Conservation (phyloP, 1,139 yeast species). For the Candida pseudoviswanathii region DNA sequence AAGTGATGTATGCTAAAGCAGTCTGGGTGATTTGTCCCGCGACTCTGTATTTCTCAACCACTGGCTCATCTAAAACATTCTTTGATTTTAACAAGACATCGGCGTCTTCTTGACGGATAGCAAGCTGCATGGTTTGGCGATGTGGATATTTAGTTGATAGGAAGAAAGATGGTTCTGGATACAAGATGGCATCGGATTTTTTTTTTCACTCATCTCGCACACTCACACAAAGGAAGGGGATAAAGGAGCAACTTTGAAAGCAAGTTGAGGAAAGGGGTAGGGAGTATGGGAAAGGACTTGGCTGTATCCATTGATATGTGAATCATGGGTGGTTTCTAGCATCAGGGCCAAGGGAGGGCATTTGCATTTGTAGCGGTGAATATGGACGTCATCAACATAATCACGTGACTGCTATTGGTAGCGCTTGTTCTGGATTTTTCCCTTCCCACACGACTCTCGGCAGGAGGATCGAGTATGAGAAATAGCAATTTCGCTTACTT, state of each 20-base stretch:
- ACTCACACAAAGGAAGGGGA: background rate
- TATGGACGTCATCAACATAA: too few relatives aligned
- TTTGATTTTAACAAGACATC: slow-evolving; percentile 73
- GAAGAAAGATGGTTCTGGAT: background rate
- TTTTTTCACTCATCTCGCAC: slow-evolving; percentile 13
- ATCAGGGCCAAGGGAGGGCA: too few relatives aligned
- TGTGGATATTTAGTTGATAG: slow-evolving; percentile 2
- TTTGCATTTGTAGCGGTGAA: too few relatives aligned
- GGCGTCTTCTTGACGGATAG: slow-evolving; percentile 71
- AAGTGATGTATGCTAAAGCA: slow-evolving; percentile 65
- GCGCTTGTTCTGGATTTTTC: too few relatives aligned
- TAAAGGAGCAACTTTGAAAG: background rate
- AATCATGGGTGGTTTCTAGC: too few relatives aligned
- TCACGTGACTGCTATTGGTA: too few relatives aligned
- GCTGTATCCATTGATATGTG: too few relatives aligned
- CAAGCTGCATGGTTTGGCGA: slow-evolving; percentile 52
- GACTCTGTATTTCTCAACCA: slow-evolving; percentile 78
- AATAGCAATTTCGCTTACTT: too few relatives aligned
- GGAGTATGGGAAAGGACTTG: too few relatives aligned
- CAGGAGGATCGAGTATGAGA: too few relatives aligned
- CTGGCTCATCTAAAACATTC: slow-evolving; percentile 62
- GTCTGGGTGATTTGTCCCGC: slow-evolving; percentile 95
- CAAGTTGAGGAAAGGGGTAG: background rate
- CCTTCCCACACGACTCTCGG: too few relatives aligned
- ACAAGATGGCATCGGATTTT: slow-evolving; percentile 1